Evolutionary conservation across 805 yeast species (phyloP), one percentile per base, ranked within the genome.

Genomic region (Barnettozyma sp.): DNA sequence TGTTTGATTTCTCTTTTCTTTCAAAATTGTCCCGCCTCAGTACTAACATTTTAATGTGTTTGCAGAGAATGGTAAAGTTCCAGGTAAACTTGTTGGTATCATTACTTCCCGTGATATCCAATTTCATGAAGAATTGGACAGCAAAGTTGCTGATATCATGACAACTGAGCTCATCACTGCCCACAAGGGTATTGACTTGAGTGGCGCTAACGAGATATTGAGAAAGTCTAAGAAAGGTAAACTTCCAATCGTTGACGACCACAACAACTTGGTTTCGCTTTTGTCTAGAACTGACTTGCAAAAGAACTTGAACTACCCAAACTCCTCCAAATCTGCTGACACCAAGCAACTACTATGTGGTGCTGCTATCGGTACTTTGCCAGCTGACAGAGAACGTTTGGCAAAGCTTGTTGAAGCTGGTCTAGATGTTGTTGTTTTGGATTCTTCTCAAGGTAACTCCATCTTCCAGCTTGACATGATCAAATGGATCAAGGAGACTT

Each of bases 391-490:
- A 59, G 81, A 72, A 55, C 86, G 98, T 70, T 74, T 92, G 54
- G 60, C 61, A 41, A 73, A 80, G 68, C 76, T 92, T 54, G 97
- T 82, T 42, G 94, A 77, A 37, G 97, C 97, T 38, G 98, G 98
- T 55, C 76, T 92, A 60, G 98, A 92, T 63, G 96, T 92, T 46
- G 97, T 92, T 44, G 78, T 92, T 42, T 54, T 92, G 46, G 98
- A 92, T 68, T 90, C 97, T 20, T 85, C 96, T 45, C 96, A 92
- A 71, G 98, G 98, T 65, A 85, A 94, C 71, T 92, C 98, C 35
- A 56, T 82, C 49, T 92, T 81, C 86, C 98, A 92, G 73, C 62
- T 87, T 55, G 78, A 90, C 52, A 83, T 92, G 95, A 73, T 92
- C 65, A 73, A 79, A 67, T 86, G 86, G 88, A 82, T 85, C 68